These are phyloP conservation scores for Talaromyces sp. DNA, from an alignment of 2,329 filamentous ascomycete species.

Conservation along the genomic window DNA sequence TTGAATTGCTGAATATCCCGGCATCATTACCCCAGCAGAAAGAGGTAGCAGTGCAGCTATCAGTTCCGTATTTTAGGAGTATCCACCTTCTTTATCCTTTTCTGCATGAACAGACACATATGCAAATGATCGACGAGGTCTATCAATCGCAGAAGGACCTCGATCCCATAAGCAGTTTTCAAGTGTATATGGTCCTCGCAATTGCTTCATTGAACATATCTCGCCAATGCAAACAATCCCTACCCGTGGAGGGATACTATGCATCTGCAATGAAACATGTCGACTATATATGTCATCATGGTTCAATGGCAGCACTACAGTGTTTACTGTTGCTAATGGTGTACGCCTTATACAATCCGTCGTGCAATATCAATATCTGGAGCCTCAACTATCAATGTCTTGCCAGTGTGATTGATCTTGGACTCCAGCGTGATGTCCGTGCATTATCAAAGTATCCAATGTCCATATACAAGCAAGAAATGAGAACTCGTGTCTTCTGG, in stretches of 20 bases:
- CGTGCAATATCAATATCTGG: slow-evolving; percentile 51
- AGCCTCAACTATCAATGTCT: slow-evolving; percentile 56
- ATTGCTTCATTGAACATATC: slow-evolving; percentile 48
- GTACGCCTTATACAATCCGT: slow-evolving; percentile 51
- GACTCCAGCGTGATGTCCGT: slow-evolving; percentile 50
- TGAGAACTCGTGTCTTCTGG: slow-evolving; percentile 56
- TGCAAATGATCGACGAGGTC: slow-evolving; percentile 33
- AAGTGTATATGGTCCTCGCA: slow-evolving; percentile 53
- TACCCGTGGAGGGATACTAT: slow-evolving; percentile 51
- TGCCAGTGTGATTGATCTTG: slow-evolving; percentile 50
- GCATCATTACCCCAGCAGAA: slow-evolving; percentile 28
- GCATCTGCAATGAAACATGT: slow-evolving; percentile 48
- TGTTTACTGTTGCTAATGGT: slow-evolving; percentile 44
- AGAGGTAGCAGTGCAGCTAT: slow-evolving; percentile 42
- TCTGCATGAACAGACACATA: slow-evolving; percentile 46
- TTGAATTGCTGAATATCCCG: slow-evolving; percentile 29
- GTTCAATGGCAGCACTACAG: slow-evolving; percentile 49
- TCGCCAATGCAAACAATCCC: slow-evolving; percentile 40
- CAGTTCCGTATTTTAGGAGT: slow-evolving; percentile 47
- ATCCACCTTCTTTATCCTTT: slow-evolving; percentile 51
- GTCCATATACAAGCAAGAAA: slow-evolving; percentile 50
- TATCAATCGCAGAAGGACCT: slow-evolving; percentile 28
- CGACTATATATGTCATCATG: slow-evolving; percentile 47
- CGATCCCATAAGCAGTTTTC: slow-evolving; percentile 41
- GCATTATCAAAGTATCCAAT: slow-evolving; percentile 37